Conservation (phyloP, 2,329 filamentous ascomycete species). For the Fonsecaea multimorphosa region DNA sequence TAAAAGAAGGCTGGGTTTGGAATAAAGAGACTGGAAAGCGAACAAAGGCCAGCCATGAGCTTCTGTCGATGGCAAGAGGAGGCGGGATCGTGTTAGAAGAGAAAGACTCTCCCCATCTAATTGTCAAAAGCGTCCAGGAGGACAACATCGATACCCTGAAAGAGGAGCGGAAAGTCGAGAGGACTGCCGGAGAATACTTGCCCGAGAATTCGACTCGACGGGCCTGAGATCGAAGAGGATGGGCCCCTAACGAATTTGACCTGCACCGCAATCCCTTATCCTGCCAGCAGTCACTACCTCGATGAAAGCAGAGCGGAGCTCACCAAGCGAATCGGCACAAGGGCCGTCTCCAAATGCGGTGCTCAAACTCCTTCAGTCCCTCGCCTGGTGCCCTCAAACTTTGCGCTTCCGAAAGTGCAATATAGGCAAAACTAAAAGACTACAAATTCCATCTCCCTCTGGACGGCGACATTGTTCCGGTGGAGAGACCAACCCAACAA, state of each 20-base stretch:
- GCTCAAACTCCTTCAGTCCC: neutral
- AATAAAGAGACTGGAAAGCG: slow-evolving; percentile 69
- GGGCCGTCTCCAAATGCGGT: neutral
- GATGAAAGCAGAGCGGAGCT: neutral
- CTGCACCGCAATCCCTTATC: neutral
- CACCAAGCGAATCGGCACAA: neutral
- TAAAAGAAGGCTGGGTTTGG: slow-evolving; percentile 84
- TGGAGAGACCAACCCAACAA: too few relatives aligned
- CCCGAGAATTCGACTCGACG: slow-evolving; percentile 7
- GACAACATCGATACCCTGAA: slow-evolving; percentile 19
- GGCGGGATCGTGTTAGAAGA: slow-evolving; percentile 53
- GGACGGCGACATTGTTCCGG: too few relatives aligned
- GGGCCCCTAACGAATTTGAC: neutral
- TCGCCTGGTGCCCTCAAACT: too few relatives aligned
- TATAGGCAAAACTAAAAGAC: too few relatives aligned
- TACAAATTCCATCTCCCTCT: too few relatives aligned
- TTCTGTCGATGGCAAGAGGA: slow-evolving; percentile 46
- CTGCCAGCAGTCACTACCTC: neutral
- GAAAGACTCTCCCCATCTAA: slow-evolving; percentile 42
- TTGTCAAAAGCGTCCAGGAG: slow-evolving; percentile 27
- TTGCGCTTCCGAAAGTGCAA: too few relatives aligned
- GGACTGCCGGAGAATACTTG: slow-evolving; percentile 36
- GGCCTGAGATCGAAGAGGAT: neutral
- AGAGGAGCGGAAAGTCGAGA: slow-evolving; percentile 27
- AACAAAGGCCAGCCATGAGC: slow-evolving; percentile 48